Conservation (phyloP, 108 stramenopile species). For the Hondaea fermentalgiana region DNA sequence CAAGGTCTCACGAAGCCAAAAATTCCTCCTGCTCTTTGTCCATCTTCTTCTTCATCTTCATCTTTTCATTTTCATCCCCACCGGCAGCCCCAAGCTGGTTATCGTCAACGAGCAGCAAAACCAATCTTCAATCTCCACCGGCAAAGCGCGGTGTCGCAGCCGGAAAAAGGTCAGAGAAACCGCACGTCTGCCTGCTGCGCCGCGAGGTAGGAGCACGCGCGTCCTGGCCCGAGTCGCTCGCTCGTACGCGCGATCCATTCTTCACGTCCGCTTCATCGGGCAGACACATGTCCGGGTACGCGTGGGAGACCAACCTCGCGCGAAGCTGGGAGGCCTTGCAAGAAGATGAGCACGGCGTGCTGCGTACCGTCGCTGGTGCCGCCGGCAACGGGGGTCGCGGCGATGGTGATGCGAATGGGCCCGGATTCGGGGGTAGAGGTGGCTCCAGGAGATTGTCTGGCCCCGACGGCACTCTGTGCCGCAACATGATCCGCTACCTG, state of each 20-base stretch:
- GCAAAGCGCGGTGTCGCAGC: no score
- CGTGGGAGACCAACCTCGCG: conserved; percentile 6
- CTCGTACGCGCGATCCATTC: no score
- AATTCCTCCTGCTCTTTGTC: not conserved
- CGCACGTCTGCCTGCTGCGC: no score
- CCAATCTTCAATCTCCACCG: not conserved
- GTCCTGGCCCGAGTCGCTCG: no score
- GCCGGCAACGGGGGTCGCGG: not conserved
- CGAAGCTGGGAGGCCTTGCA: not conserved
- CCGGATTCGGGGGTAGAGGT: not conserved
- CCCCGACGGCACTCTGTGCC: not conserved
- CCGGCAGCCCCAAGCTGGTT: not conserved
- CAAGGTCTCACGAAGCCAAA: not conserved
- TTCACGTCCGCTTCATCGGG: no score
- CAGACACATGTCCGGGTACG: not conserved
- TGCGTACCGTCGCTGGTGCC: not conserved
- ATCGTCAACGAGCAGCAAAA: not conserved
- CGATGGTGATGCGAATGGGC: not conserved
- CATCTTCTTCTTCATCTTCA: not conserved
- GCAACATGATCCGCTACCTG: not conserved
- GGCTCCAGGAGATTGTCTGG: not conserved
- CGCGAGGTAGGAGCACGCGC: no score
- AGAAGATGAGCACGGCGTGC: not conserved
- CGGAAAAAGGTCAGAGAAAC: no score
- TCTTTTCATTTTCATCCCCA: not conserved